Evolutionary conservation across 345 rosid genomes (phyloP), one percentile per base, ranked within the genome.

Genomic region (Triadica sebifera): DNA sequence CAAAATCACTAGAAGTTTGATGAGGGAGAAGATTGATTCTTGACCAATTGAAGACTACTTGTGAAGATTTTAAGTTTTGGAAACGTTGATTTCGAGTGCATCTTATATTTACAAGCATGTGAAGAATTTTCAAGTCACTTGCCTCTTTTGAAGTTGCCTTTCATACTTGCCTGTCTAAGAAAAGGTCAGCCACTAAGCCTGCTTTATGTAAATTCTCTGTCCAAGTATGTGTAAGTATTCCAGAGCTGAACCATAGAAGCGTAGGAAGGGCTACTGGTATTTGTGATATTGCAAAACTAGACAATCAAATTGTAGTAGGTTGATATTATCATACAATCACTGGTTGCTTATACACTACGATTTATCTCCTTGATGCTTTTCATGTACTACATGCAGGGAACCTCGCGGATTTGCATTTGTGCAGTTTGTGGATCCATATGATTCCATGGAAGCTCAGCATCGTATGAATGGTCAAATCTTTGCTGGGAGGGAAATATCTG

Each of bases 351-450:
- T 76, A 8, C 47, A 29, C n/a, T 37, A 58, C 58, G 49, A 77
- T 63, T 41, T 46, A 22, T 24, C 76, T 72, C 65, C 61, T 74
- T 82, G 81, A 80, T 67, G 22, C 47, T 46, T 72, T 11, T 13
- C 43, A 49, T 79, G 50, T 74, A 20, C 57, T 70, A 57, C 55
- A 43, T 83, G 77, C 83, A 95, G 99, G 84, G 84, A 90, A 81
- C 99, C 98, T 61, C 88, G 97, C 45, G 99, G 98, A 34, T 93
- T 95, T 91, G 99, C 97, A 13, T 95, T 95, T 87, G 96, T 95
- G 83, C 92, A 95, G 87, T 93, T 93, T 84, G 91, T 95, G 80
- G 98, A 95, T 82, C 79, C 93, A 24, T 85, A 82, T 80, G 99
- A 93, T 67, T 96, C 99, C 47, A 72, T 85, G 22, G 96, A 91